Percentiles rank a stretch among this genome's conserved stretches.
phyloP scores from a whole-genome alignment of 2,329 filamentous ascomycete species.

The Xylaria sp. region DNA sequence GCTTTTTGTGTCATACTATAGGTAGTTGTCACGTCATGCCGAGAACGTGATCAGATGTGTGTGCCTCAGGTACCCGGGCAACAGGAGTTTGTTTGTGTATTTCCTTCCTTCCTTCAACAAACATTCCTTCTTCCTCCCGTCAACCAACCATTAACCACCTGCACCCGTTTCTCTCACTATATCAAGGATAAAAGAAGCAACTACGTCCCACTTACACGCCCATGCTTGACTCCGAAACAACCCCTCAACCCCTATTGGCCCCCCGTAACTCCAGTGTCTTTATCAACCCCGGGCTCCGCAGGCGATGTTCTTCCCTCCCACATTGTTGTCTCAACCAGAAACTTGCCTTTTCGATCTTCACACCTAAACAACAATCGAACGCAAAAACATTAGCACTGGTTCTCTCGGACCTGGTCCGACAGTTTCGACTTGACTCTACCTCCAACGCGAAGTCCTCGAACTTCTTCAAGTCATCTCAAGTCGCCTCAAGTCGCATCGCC shows the following conservation, averaged over 20 bases:
- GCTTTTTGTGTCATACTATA: too few species aligned
- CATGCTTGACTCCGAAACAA: neutral
- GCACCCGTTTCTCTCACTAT: too few species aligned
- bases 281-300: slow-evolving; percentile 1
- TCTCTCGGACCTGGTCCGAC: neutral
- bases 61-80: too few species aligned
- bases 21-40: too few species aligned
- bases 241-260: too few species aligned
- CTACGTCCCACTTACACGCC: slow-evolving; percentile 12
- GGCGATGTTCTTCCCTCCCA: slow-evolving; percentile 45
- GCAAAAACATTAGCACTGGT: slow-evolving; percentile 1
- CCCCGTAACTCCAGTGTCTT: slow-evolving; percentile 9
- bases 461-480: neutral
- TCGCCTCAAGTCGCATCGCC: neutral
- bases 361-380: slow-evolving; percentile 40
- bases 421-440: neutral
- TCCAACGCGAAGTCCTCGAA: neutral
- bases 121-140: too few species aligned
- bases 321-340: slow-evolving; percentile 58
- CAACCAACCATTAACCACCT: neutral
- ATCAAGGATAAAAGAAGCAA: neutral
- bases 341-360: slow-evolving; percentile 50
- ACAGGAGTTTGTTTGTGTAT: too few species aligned
- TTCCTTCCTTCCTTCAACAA: neutral
- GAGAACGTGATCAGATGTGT: too few species aligned